Percentiles rank a stretch among this genome's conserved stretches.
Conservation (phyloP, 331 rosid genomes). For the Prunus yedoensis region DNA sequence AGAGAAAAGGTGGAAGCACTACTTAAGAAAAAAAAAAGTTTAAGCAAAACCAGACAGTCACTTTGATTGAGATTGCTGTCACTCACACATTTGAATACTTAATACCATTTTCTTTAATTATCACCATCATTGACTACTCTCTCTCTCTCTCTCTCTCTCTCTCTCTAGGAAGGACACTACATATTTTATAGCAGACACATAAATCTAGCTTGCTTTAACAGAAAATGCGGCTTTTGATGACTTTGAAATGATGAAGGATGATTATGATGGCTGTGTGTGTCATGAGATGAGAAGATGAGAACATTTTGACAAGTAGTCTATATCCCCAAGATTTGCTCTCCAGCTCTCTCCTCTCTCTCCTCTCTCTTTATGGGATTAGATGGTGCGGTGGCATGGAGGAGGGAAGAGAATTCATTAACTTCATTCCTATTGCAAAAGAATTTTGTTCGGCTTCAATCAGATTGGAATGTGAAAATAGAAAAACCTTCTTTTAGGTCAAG, state of each 20-base stretch:
- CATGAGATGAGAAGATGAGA: neutral
- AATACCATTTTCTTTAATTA: neutral
- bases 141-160: no score
- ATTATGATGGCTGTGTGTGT: neutral
- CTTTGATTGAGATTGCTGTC: slow-evolving; percentile 47
- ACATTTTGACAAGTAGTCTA: neutral
- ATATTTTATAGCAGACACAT: neutral
- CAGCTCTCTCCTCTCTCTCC: neutral
- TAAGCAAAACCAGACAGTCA: slow-evolving; percentile 30
- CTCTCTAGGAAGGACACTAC: neutral
- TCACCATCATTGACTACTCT: slow-evolving; percentile 41
- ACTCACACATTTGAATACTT: slow-evolving; percentile 17
- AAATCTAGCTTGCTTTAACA: neutral
- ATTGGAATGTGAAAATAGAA: no score
- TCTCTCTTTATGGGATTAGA: no score
- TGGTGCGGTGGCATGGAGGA: neutral
- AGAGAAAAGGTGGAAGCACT: slow-evolving; percentile 15
- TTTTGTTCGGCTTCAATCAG: no score
- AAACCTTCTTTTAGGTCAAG: no score
- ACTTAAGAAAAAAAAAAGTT: slow-evolving; percentile 14
- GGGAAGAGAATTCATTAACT: neutral
- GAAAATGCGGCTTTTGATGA: neutral
- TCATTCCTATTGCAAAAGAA: no score
- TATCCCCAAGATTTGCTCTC: neutral
- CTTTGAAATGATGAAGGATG: neutral